Evolutionary conservation across 2,329 filamentous ascomycete species (phyloP), one percentile per base, ranked within the genome.

Genomic region (Sporothrix curviconia): DNA sequence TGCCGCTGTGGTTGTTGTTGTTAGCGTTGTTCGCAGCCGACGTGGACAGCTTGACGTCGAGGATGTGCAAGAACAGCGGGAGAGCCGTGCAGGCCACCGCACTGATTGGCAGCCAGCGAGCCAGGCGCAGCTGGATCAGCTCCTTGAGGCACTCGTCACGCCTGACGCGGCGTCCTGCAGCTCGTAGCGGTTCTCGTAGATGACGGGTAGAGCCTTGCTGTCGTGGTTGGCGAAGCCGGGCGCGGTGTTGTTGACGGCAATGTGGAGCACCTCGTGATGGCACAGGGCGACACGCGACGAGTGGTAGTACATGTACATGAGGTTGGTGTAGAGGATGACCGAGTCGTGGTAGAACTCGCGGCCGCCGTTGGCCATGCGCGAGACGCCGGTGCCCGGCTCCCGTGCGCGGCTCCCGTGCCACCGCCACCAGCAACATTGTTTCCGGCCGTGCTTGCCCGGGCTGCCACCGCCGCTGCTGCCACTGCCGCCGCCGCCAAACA

Each of bases 211-310:
- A 9, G 53, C 28, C 36, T 50, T 54, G 46, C 24, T 32, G 36
- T 34, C 44, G 32, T n/a, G n/a, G n/a, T 34, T 39, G 19, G 37
- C 39, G 7, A 68, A 62, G 24, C 64, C 59, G 52, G 67, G 63
- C 22, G 68, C 64, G 40, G 72, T 69, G 60, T 70, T 70, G 4
- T 70, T 67, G 22, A 74, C 70, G n/a, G 73, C 74, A 3, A 76
- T 65, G 17, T 77, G 61, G 8, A 63, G 58, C 22, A 61, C 55
- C 46, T 62, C 61, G 46, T 63, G 60, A 22, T 63, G 61, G 44
- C 61, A 61, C 30, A 63, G 58, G 2, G 61, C 61, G 3, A 63
- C 61, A 19, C 60, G 60, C 15, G 61, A 55, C 22, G 61, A 61
- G 52, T 63, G 60, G 44, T 63, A 63, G 58, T 63, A 63, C 61